Evolutionary conservation across 352 stramenopile species (phyloP).

Genomic region (Globisporangium heterothallicum): DNA sequence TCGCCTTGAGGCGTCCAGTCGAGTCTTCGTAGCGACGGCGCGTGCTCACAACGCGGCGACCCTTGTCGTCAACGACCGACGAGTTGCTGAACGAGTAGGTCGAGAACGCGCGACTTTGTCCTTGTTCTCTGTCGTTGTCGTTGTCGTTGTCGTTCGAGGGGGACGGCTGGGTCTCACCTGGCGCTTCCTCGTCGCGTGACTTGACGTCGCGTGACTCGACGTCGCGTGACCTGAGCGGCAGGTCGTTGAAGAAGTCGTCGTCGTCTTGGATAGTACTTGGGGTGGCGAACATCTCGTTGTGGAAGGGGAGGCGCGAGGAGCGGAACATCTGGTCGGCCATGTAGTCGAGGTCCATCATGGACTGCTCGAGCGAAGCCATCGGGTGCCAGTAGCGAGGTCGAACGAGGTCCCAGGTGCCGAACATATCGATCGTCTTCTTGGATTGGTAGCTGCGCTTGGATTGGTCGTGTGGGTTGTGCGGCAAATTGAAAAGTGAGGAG

Average conservation of each 20-base stretch:
- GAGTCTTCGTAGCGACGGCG: constrained; percentile 42
- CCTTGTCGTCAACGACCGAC: constrained; percentile 33
- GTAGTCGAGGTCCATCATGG: constrained; percentile 40
- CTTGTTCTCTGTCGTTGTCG: not conserved
- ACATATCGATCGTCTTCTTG: constrained; percentile 22
- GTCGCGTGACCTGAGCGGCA: constrained; percentile 20
- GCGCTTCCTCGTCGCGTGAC: constrained; percentile 5
- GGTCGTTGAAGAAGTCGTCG: constrained; percentile 50
- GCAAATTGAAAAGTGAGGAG: constrained; percentile 17
- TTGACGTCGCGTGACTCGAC: constrained; percentile 5
- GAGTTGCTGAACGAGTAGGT: constrained; percentile 45
- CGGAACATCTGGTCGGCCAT: constrained; percentile 27
- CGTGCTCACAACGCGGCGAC: constrained; percentile 24
- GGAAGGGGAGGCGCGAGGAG: constrained; percentile 17
- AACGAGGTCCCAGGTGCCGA: constrained; percentile 48
- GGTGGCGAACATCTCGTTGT: constrained; percentile 18
- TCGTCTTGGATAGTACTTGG: constrained; percentile 25
- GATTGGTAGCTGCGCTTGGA: not conserved
- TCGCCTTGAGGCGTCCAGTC: constrained; percentile 36
- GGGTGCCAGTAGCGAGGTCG: constrained; percentile 47
- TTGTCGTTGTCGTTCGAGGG: not conserved
- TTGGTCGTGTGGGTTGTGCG: constrained; percentile 3
- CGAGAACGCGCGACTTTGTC: constrained; percentile 20
- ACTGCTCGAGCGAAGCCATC: constrained; percentile 52
- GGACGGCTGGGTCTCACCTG: not conserved